Conservation (phyloP, 306 rosid species). For the Acacia melanoxylon region DNA sequence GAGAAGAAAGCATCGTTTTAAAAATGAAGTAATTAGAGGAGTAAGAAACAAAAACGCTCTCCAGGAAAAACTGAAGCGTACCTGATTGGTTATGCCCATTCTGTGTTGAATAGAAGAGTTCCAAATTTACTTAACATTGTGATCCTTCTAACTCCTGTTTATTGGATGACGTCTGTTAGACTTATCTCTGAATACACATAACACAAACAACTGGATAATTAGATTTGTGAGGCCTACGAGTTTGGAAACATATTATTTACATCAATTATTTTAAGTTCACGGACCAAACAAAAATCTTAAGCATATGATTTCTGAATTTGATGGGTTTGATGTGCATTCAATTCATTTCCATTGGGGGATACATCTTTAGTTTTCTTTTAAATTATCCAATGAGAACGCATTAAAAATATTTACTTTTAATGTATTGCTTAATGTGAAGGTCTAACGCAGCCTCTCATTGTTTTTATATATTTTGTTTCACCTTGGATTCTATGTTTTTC, state of each 20-base stretch:
- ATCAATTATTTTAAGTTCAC: not conserved
- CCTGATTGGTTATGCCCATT: not conserved
- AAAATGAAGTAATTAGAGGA: not conserved
- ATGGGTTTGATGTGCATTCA: not conserved
- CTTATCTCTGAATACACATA: not conserved
- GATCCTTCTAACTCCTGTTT: not conserved
- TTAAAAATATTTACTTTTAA: not conserved
- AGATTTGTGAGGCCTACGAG: not conserved
- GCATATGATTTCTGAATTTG: not conserved
- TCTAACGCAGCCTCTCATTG: not conserved
- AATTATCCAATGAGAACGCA: not conserved
- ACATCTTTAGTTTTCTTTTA: not conserved
- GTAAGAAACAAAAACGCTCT: not conserved
- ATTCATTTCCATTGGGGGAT: not conserved
- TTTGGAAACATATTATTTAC: not conserved
- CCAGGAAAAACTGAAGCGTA: not conserved
- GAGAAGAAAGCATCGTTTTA: not conserved
- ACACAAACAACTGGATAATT: not conserved
- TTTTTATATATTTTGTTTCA: not conserved
- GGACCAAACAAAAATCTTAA: not conserved
- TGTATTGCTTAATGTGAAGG: not conserved
- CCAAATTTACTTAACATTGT: not conserved
- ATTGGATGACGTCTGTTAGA: not conserved
- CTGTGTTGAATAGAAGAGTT: not conserved
- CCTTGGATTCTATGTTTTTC: constrained; percentile 28